Conservation (phyloP, 371 early-diverging fungal genomes). For the Haplosporangium sp. region DNA sequence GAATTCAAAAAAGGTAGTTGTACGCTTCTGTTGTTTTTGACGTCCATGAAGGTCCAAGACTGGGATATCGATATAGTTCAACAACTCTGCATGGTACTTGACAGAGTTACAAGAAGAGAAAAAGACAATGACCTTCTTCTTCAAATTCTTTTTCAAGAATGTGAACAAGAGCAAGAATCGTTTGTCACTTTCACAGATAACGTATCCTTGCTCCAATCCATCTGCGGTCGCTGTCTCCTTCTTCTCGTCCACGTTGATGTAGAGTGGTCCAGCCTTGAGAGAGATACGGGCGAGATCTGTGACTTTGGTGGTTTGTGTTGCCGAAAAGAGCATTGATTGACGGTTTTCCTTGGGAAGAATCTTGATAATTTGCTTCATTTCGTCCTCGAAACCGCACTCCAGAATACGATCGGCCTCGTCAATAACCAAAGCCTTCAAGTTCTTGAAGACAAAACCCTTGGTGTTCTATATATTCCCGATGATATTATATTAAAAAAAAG, state of each 20-base stretch:
- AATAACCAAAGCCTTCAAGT: slow-evolving; percentile 92
- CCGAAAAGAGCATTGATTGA: slow-evolving; percentile 98
- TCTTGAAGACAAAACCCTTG: slow-evolving; percentile 91
- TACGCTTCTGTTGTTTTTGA: slow-evolving; percentile 97
- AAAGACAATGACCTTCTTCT: slow-evolving; percentile 97
- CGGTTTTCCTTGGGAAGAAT: slow-evolving; percentile 82
- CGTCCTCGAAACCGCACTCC: slow-evolving; percentile 98
- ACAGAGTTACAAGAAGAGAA: slow-evolving; percentile 96
- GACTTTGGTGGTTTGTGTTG: slow-evolving; percentile 98
- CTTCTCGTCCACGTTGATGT: slow-evolving; percentile 96
- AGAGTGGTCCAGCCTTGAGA: slow-evolving; percentile 89
- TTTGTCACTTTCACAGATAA: slow-evolving; percentile 89
- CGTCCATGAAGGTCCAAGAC: slow-evolving; percentile 93
- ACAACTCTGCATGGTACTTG: slow-evolving; percentile 94
- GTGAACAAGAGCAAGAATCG: slow-evolving; percentile 93
- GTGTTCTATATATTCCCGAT: slow-evolving; percentile 71
- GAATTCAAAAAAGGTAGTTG: slow-evolving; percentile 96
- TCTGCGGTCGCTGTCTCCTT: slow-evolving; percentile 93
- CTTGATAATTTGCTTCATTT: slow-evolving; percentile 97
- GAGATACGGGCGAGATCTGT: slow-evolving; percentile 96
- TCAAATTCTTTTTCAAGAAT: slow-evolving; percentile 92
- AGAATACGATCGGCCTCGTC: slow-evolving; percentile 99
- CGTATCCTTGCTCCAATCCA: slow-evolving; percentile 96
- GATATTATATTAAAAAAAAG: neutral
- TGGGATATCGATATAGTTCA: slow-evolving; percentile 97